Evolutionary conservation across 176 grass and related monocot species (phyloP).

Genomic region (Bothriochloa decipiens): DNA sequence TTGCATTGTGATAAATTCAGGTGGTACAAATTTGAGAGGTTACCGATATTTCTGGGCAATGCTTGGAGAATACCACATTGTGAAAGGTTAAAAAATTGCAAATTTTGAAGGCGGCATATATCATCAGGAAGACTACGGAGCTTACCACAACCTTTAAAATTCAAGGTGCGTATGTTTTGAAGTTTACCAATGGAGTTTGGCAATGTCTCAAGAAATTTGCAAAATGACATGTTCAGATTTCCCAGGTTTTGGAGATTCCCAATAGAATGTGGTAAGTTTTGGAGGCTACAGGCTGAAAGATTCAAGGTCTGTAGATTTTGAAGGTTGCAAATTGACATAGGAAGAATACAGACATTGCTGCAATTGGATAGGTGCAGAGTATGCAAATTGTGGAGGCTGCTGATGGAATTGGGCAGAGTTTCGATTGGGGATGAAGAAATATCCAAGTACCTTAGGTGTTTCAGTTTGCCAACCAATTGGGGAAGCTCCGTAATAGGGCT

Average conservation of each 20-base stretch:
- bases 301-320: constrained; percentile 49
- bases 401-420: constrained; percentile 54
- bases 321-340: constrained; percentile 52
- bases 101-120: constrained; percentile 56
- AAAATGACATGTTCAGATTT: constrained; percentile 56
- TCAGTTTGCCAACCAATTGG: constrained; percentile 45
- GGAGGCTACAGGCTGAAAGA: constrained; percentile 54
- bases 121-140: constrained; percentile 49
- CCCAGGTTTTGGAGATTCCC: constrained; percentile 44
- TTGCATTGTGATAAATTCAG: constrained; percentile 68
- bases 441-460: constrained; percentile 65
- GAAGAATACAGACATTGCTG: constrained; percentile 47
- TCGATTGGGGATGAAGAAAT: constrained; percentile 48
- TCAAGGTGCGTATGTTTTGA: constrained; percentile 40
- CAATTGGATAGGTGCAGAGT: constrained; percentile 54
- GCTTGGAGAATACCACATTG: constrained; percentile 48
- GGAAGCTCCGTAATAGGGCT: constrained; percentile 41
- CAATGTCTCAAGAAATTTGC: constrained; percentile 46
- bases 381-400: constrained; percentile 56
- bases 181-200: constrained; percentile 51
- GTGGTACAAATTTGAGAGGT: constrained; percentile 53
- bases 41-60: constrained; percentile 50
- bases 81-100: constrained; percentile 54
- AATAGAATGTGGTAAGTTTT: constrained; percentile 53
- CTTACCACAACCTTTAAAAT: constrained; percentile 44